These are phyloP conservation scores for Protea cynaroides DNA, from an alignment of 164 flowering plant species.

Conservation along the genomic window DNA sequence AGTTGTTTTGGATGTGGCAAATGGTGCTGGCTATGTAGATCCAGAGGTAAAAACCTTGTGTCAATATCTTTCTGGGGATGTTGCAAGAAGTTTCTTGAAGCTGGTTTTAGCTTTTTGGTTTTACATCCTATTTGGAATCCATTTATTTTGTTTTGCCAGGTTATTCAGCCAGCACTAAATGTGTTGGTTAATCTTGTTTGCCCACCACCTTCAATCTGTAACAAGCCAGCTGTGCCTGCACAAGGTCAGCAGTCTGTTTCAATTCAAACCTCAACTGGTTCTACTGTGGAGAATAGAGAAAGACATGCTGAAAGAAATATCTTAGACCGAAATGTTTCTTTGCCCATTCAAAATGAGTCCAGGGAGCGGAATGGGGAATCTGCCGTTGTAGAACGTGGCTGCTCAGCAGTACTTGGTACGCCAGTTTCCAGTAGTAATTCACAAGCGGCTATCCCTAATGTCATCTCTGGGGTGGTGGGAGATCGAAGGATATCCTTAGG, in stretches of 20 bases:
- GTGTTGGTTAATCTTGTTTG: conserved; percentile 91
- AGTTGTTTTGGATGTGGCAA: conserved; percentile 88
- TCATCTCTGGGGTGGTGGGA: conserved; percentile 71
- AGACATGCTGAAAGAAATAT: conserved; percentile 42
- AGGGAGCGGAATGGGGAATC: conserved; percentile 59
- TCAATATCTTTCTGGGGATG: not conserved
- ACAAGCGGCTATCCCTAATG: conserved; percentile 40
- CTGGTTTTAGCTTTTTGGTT: not conserved
- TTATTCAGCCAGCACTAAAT: conserved; percentile 81
- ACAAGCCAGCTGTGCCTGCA: conserved; percentile 43
- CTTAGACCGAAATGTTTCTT: conserved; percentile 34
- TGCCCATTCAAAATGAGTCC: conserved; percentile 36
- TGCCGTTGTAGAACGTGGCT: conserved; percentile 38
- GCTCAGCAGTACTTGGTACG: conserved; percentile 19
- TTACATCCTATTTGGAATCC: not conserved
- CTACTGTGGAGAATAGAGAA: conserved; percentile 42
- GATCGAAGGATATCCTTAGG: conserved; percentile 92
- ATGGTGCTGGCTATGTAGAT: conserved; percentile 57
- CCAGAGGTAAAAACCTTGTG: conserved; percentile 58
- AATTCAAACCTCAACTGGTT: conserved; percentile 39
- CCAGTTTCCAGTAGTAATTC: conserved; percentile 21
- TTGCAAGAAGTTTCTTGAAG: not conserved
- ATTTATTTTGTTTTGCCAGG: conserved; percentile 39
- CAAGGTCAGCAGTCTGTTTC: conserved; percentile 60
- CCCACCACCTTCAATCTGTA: conserved; percentile 96